A percentile compares a stretch with the other conserved stretches of the same genome.
Conservation (phyloP, 1,284 basidiomycete species). For the Somion occarium region DNA sequence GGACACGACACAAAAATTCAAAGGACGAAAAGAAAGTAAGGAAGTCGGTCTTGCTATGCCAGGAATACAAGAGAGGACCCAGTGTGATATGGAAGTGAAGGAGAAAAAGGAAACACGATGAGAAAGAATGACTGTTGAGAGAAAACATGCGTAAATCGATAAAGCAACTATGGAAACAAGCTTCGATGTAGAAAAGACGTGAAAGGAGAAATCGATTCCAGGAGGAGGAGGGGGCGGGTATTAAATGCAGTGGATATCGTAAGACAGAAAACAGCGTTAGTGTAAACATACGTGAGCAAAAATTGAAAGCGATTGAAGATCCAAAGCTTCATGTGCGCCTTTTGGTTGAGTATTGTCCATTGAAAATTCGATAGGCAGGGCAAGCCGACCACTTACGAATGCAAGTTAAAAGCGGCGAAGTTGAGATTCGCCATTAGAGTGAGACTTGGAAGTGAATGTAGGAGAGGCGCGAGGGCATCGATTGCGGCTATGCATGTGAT, state of each 20-base stretch:
- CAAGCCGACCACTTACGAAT: not conserved
- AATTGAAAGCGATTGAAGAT: not conserved
- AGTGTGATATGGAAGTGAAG: not conserved
- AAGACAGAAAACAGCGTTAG: not conserved
- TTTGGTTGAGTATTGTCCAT: not conserved
- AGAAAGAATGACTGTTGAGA: not conserved
- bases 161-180: not conserved
- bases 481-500: not conserved
- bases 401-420: too few relatives aligned
- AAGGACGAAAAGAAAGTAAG: not conserved
- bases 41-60: not conserved
- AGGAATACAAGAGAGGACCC: not conserved
- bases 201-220: not conserved
- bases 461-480: too few relatives aligned
- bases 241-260: not conserved
- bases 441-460: too few relatives aligned
- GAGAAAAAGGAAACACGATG: not conserved
- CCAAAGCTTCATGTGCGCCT: not conserved
- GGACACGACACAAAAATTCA: not conserved
- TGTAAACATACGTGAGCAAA: not conserved
- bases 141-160: not conserved
- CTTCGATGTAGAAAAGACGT: not conserved
- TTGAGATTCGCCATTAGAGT: too few relatives aligned
- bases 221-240: not conserved
- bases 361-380: not conserved